Base-by-base conservation (phyloP, 768 basidiomycete species). In the Boletus reticuloceps region DNA sequence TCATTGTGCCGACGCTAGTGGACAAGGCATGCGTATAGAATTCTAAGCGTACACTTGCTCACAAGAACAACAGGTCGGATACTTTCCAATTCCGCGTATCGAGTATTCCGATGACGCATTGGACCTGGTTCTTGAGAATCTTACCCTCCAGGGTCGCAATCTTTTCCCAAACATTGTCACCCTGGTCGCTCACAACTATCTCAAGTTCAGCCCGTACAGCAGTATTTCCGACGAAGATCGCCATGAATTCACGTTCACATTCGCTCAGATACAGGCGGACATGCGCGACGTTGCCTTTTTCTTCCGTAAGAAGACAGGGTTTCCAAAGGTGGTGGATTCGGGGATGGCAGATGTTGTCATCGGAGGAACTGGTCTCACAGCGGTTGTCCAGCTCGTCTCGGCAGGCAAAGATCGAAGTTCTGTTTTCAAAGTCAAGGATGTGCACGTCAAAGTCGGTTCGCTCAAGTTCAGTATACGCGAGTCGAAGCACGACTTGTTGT, bases 221-320 rank as follows among this genome's bases (percentile, higher is more conserved):
- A 62, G 48, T 36, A 77, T 73, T 56, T 63, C 72, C 6, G 91
- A 91, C 67, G 77, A 83, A 58, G 70, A 77, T 29, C 79, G 81
- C 60, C 91, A 96, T 69, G 80, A 83, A 51, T 83, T 97, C 66
- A 86, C 80, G 36, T 68, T 97, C 51, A 84, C 83, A 9, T 77
- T 97, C 37, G 78, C 77, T 29, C 94, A 98, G 70, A 89, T 97
- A 62, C 94, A 98, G 68, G 89, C 89, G 6, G 94, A 97, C 61
- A 89, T 98, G 83, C 82, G 90, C 16, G 94, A 98, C 62, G 91
- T 97, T 14, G 88, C 89, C 10, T 96, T 98, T 71, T 92, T 88
- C 68, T 94, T 91, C 78, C 79, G 79, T 60, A 91, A 86, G 78
- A 95, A 94, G 82, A 81, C 76, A 6, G 91, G 91, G 4, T 82